Conservation (phyloP, 1,284 basidiomycete species). For the Ceratobasidium sp. region DNA sequence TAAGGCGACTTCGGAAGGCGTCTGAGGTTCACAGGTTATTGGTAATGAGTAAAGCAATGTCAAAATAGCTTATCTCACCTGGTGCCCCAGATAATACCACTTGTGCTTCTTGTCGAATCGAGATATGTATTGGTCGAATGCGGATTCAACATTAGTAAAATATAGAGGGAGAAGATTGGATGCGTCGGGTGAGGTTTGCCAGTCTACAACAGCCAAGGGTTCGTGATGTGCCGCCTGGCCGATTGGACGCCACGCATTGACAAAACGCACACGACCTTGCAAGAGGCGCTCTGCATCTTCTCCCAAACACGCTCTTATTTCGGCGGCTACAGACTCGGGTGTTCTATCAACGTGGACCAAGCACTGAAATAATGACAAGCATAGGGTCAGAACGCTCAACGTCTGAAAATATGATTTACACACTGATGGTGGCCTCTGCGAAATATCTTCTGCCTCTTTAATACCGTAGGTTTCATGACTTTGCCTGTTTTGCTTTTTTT, state of each 20-base stretch:
- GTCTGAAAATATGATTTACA: neutral
- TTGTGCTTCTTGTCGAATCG: neutral
- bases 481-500: no score
- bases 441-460: neutral
- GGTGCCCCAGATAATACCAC: constrained; percentile 1
- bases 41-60: neutral
- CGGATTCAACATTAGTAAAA: neutral
- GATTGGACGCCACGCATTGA: constrained; percentile 68
- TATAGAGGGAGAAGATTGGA: neutral
- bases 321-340: constrained; percentile 59
- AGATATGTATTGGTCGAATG: neutral
- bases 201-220: constrained; percentile 63
- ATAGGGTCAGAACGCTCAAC: no score
- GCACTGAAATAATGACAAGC: constrained; percentile 47
- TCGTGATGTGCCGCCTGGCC: constrained; percentile 59
- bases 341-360: constrained; percentile 70
- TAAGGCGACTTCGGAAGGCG: neutral
- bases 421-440: neutral
- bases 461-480: neutral
- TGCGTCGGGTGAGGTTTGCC: constrained; percentile 49
- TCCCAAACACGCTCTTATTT: constrained; percentile 65
- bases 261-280: constrained; percentile 64
- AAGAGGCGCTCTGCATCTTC: constrained; percentile 61
- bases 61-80: neutral
- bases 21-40: neutral